Evolutionary conservation across 73 alveolate species (phyloP).

Genomic region (Paramecium caudatum): DNA sequence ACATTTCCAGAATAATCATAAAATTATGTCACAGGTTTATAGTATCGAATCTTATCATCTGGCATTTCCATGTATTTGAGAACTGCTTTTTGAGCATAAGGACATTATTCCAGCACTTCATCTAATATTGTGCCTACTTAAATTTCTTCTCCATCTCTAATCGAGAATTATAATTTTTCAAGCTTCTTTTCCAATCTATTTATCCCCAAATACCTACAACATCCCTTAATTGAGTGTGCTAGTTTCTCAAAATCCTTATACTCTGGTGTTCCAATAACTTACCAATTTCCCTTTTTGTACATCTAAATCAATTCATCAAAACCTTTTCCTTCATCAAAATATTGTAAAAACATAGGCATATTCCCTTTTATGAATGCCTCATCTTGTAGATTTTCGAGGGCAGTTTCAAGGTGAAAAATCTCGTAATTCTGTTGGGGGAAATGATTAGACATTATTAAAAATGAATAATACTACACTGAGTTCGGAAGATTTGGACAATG

Average conservation of each 20-base stretch:
- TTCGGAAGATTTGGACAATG: conserved; percentile 58
- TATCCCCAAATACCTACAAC: conserved; percentile 12
- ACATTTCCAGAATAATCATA: neutral
- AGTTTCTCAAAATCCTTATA: conserved; percentile 22
- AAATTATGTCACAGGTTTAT: neutral
- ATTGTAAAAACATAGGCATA: neutral
- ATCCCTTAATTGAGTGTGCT: conserved; percentile 54
- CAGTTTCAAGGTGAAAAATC: neutral
- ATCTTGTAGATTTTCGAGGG: conserved; percentile 27
- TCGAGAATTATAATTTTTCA: conserved; percentile 1
- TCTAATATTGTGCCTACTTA: neutral
- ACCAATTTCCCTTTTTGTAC: conserved; percentile 27
- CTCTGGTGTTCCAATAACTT: conserved; percentile 1
- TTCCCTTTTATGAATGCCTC: conserved; percentile 25
- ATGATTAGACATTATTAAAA: conserved; percentile 7
- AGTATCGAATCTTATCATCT: neutral
- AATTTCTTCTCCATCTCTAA: conserved; percentile 44
- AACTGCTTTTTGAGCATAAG: conserved; percentile 22
- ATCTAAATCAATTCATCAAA: conserved; percentile 24
- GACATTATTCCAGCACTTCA: conserved; percentile 37
- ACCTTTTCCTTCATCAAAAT: neutral
- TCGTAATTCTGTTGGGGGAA: neutral
- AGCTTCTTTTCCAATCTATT: neutral
- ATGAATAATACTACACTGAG: conserved; percentile 27
- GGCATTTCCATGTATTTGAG: conserved; percentile 44